Evolutionary conservation across 2,329 filamentous ascomycete genomes (phyloP).

Genomic region (Tolypocladium sp.): DNA sequence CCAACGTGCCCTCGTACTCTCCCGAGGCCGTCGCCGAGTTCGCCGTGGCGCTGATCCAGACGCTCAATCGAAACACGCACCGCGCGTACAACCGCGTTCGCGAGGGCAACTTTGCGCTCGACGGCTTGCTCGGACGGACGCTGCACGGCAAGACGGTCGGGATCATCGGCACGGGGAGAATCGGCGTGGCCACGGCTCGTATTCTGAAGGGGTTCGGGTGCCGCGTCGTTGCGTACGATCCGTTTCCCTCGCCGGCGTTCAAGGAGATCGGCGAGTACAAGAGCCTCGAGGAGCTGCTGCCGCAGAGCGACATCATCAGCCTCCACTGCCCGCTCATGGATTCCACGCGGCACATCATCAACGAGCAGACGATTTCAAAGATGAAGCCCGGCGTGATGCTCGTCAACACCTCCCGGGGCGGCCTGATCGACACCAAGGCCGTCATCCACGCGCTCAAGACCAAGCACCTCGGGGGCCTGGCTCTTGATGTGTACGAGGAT

Average conservation of each 20-base stretch:
- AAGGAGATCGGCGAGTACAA: constrained; percentile 40
- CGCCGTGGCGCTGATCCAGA: constrained; percentile 57
- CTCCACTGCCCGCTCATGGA: constrained; percentile 58
- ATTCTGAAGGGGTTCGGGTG: constrained; percentile 60
- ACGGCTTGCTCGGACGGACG: constrained; percentile 53
- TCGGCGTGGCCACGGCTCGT: constrained; percentile 51
- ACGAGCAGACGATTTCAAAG: constrained; percentile 36
- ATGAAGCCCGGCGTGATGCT: constrained; percentile 54
- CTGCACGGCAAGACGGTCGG: constrained; percentile 58
- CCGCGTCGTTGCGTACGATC: constrained; percentile 51
- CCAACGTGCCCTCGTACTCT: constrained; percentile 59
- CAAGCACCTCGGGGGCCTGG: constrained; percentile 50
- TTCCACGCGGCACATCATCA: constrained; percentile 51
- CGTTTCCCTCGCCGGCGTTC: constrained; percentile 41
- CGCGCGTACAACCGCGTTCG: constrained; percentile 59
- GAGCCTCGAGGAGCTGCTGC: constrained; percentile 44
- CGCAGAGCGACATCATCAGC: constrained; percentile 50
- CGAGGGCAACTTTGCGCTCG: constrained; percentile 58
- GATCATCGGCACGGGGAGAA: constrained; percentile 55
- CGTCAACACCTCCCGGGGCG: constrained; percentile 61
- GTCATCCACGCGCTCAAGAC: constrained; percentile 53
- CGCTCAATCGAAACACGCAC: constrained; percentile 58
- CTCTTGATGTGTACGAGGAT: constrained; percentile 60
- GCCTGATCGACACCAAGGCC: constrained; percentile 50
- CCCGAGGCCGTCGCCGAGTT: constrained; percentile 64